These are phyloP conservation scores for Lipomyces anomalus DNA, from an alignment of 805 yeast species.

Conservation along the genomic window DNA sequence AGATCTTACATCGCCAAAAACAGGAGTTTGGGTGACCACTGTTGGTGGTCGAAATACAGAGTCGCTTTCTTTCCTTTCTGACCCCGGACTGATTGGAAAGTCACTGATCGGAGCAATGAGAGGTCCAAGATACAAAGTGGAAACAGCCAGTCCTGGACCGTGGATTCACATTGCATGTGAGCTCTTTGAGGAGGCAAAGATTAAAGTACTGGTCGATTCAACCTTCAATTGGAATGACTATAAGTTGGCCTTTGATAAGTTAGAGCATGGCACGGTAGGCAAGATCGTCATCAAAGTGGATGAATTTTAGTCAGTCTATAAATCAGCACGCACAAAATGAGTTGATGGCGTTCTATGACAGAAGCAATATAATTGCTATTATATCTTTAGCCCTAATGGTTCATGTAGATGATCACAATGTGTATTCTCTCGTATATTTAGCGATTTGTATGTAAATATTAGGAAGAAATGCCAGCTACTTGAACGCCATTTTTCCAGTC, in stretches of 20 bases:
- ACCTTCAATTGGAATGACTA: slow-evolving; percentile 46
- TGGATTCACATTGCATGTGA: slow-evolving; percentile 43
- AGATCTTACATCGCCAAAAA: slow-evolving; percentile 40
- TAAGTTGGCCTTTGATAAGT: slow-evolving; percentile 45
- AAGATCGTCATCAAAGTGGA: slow-evolving; percentile 48
- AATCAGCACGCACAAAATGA: neutral
- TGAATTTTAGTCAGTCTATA: slow-evolving; percentile 9
- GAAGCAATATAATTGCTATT: no score
- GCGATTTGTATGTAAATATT: neutral
- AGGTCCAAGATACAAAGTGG: slow-evolving; percentile 30
- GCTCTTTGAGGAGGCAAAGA: slow-evolving; percentile 42
- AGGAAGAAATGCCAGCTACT: neutral
- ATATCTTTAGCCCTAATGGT: no score
- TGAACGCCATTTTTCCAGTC: slow-evolving; percentile 8
- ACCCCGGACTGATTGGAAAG: slow-evolving; percentile 22
- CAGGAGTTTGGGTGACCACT: slow-evolving; percentile 48
- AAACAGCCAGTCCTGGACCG: slow-evolving; percentile 22
- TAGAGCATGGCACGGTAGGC: slow-evolving; percentile 56
- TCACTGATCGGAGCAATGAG: slow-evolving; percentile 28
- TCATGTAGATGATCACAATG: no score
- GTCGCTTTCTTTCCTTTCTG: slow-evolving; percentile 6
- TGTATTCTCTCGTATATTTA: no score
- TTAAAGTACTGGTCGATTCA: slow-evolving; percentile 50
- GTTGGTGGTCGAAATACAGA: slow-evolving; percentile 51
- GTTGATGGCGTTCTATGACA: neutral